Evolutionary conservation across 75 land plant species (phyloP), one percentile per base, ranked within the genome.

Genomic region (Pinus taeda): DNA sequence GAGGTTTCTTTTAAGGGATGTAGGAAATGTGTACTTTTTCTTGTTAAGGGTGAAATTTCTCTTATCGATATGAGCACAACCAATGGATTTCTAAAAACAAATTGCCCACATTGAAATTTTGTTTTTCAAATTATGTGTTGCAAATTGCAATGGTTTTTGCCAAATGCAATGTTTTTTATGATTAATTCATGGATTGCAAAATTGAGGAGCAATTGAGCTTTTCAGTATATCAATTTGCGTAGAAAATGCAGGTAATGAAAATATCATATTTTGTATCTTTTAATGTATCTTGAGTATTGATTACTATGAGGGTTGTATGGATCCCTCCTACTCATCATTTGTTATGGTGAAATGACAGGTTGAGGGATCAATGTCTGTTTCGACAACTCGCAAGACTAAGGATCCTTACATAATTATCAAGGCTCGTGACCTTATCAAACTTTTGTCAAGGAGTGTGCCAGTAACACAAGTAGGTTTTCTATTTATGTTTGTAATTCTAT

Each of bases 291-390:
- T 13, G 30, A 58, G 22, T 17, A 9, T 74, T n/a, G 21, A 69
- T 18, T 18, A 18, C 11, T 69, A 53, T 69, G 20, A 20, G 71
- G 71, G 53, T 37, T 11, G n/a, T 69, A 18, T 67, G 71, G 4
- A 15, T 36, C 3, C 53, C 36, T 30, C 1, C 33, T 30, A 30
- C 33, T 30, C 33, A 30, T 30, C 33, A 30, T 30, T 30, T 30
- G 33, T n/a, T n/a, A n/a, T 60, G 14, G 61, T 18, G 18, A n/a
- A 15, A 36, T 75, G 79, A 18, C 60, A 96, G 98, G 92, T 92
- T 77, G 97, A 94, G 76, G 98, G 99, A n/a, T 90, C 88, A 12
- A 96, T 96, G 99, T 84, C 90, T 15, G 99, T 96, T 49, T 81
- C 93, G 79, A 93, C 99, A 30, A 96, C 99, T 72, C 86, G 89